These are phyloP conservation scores for Persicaria tinctoria DNA, from an alignment of 148 eudicot genomes.

Conservation along the genomic window DNA sequence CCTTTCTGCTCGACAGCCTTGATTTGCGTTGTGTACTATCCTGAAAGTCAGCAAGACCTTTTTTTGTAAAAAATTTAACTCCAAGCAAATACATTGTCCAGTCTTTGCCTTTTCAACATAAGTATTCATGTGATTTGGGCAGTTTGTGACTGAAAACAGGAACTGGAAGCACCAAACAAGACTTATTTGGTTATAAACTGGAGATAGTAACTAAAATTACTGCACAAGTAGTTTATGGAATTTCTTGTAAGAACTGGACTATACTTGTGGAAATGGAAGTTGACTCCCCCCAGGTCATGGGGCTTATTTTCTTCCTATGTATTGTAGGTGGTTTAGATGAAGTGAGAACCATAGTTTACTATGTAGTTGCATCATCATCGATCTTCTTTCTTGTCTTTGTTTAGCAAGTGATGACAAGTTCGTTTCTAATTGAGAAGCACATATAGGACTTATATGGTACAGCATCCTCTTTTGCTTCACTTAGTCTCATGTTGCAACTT, in stretches of 20 bases:
- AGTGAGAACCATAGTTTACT: neutral
- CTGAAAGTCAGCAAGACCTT: neutral
- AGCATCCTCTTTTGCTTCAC: neutral
- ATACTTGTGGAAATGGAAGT: neutral
- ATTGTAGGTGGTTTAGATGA: slow-evolving; percentile 3
- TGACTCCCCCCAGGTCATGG: neutral
- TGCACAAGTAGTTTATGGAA: neutral
- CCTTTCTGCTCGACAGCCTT: neutral
- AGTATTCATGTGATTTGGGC: neutral
- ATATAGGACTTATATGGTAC: neutral
- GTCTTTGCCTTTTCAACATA: neutral
- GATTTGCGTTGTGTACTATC: neutral
- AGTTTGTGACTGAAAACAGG: too few relatives aligned
- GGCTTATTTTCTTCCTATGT: slow-evolving; percentile 1
- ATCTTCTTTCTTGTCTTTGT: neutral
- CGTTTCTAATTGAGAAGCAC: neutral
- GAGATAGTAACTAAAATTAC: neutral
- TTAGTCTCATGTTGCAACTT: neutral
- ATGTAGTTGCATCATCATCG: neutral
- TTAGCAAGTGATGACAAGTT: neutral
- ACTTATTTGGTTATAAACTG: neutral
- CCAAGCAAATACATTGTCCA: neutral
- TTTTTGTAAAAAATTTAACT: neutral
- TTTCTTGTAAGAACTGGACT: neutral
- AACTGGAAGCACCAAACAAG: too few relatives aligned